Evolutionary conservation across 257 asterid genomes (phyloP).

Genomic region (Gentiana macrophylla): DNA sequence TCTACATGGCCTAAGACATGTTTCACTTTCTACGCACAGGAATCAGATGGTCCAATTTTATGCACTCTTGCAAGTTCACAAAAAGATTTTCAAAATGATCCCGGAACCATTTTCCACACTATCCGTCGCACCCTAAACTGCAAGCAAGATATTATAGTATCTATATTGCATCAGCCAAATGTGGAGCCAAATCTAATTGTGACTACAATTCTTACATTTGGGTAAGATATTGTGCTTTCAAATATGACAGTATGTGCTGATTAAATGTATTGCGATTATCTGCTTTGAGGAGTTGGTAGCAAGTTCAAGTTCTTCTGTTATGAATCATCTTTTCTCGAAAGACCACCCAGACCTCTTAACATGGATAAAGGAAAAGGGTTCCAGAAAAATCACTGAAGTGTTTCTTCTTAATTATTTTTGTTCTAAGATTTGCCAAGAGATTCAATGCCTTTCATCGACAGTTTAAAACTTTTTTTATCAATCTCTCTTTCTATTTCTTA

Average conservation of each 20-base stretch:
- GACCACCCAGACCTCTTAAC: too few relatives aligned
- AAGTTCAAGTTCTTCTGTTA: too few relatives aligned
- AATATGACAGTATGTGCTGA: background rate
- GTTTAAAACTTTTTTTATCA: too few relatives aligned
- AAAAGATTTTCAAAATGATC: constrained; percentile 35
- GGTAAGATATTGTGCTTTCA: constrained; percentile 40
- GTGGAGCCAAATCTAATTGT: constrained; percentile 46
- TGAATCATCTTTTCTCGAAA: too few relatives aligned
- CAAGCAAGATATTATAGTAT: constrained; percentile 41
- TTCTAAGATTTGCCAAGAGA: too few relatives aligned
- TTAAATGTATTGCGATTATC: background rate
- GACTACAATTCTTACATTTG: constrained; percentile 61
- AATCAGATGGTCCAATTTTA: constrained; percentile 47
- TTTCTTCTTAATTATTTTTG: too few relatives aligned
- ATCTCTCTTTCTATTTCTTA: too few relatives aligned
- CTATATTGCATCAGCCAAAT: constrained; percentile 46
- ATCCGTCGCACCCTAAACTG: constrained; percentile 47
- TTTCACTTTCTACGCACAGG: constrained; percentile 35
- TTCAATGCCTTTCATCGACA: too few relatives aligned
- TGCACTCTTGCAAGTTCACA: constrained; percentile 79
- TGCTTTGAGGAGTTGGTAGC: too few relatives aligned
- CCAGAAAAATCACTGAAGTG: too few relatives aligned
- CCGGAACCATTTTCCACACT: constrained; percentile 28
- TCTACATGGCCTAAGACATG: too few relatives aligned
- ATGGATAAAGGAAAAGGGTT: too few relatives aligned